These are phyloP conservation scores for Boletus vermiculosoides DNA, from an alignment of 768 basidiomycete genomes.

Conservation along the genomic window DNA sequence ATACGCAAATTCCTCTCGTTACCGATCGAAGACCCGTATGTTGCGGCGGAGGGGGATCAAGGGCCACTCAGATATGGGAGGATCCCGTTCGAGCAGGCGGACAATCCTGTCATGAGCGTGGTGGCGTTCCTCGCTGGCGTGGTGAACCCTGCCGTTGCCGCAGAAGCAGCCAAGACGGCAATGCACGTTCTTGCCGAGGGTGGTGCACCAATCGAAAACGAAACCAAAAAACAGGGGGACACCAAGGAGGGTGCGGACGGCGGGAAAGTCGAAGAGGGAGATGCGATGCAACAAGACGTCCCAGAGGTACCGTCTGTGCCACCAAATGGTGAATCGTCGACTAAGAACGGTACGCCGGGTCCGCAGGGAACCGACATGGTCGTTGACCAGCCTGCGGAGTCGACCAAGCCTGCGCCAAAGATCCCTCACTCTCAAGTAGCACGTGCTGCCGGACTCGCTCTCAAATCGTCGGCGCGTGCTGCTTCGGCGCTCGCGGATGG, in stretches of 20 bases:
- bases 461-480: conserved; percentile 85
- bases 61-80: conserved; percentile 73
- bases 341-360: conserved; percentile 14
- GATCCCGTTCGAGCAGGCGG: conserved; percentile 90
- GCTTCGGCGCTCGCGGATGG: conserved; percentile 77
- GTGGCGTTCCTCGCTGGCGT: conserved; percentile 96
- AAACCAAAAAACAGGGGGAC: conserved; percentile 22
- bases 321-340: conserved; percentile 15
- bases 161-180: conserved; percentile 90
- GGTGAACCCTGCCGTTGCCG: conserved; percentile 85
- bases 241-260: conserved; percentile 35
- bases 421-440: conserved; percentile 73
- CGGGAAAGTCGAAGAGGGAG: conserved; percentile 45
- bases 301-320: conserved; percentile 5
- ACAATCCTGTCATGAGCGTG: conserved; percentile 98
- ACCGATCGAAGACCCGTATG: conserved; percentile 94
- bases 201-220: conserved; percentile 41
- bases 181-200: conserved; percentile 76
- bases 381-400: conserved; percentile 40
- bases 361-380: conserved; percentile 42
- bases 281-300: conserved; percentile 35
- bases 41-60: conserved; percentile 72
- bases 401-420: conserved; percentile 33
- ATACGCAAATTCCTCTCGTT: conserved; percentile 93
- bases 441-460: conserved; percentile 82